Percentiles rank a stretch among this genome's conserved stretches.
Conservation (phyloP, 345 rosid genomes). For the Dipteronia sinensis region DNA sequence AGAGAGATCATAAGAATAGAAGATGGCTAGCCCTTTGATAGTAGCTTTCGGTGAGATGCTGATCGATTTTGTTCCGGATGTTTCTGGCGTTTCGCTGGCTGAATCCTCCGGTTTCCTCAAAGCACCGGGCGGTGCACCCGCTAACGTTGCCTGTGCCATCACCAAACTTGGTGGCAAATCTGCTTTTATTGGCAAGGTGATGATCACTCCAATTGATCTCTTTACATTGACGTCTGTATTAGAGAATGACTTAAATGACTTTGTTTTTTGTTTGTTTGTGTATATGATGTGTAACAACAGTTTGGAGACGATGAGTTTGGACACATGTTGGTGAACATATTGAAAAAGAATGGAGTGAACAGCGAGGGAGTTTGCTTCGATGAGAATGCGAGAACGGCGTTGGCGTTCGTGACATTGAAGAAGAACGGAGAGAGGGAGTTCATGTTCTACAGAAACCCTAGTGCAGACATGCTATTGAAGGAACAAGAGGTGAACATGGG, state of each 20-base stretch:
- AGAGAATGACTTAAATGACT: neutral
- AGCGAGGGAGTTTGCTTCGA: conserved; percentile 62
- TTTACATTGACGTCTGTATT: too few species aligned
- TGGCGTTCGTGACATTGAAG: conserved; percentile 69
- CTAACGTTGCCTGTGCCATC: conserved; percentile 81
- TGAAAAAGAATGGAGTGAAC: conserved; percentile 59
- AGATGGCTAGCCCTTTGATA: conserved; percentile 32
- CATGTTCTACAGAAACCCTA: conserved; percentile 76
- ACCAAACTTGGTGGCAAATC: conserved; percentile 64
- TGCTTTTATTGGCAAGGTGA: conserved; percentile 70
- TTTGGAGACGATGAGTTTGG: conserved; percentile 81
- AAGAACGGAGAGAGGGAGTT: conserved; percentile 68
- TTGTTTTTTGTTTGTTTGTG: neutral
- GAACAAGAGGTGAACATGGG: conserved; percentile 59
- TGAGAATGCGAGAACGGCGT: conserved; percentile 59
- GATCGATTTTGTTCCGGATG: conserved; percentile 75
- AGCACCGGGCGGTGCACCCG: conserved; percentile 84
- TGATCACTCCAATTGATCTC: neutral
- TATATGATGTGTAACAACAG: conserved; percentile 26
- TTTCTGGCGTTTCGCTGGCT: conserved; percentile 67
- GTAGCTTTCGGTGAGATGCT: conserved; percentile 79
- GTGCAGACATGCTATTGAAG: conserved; percentile 71
- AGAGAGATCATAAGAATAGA: too few species aligned
- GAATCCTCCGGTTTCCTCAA: conserved; percentile 64
- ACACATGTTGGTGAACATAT: conserved; percentile 59